Base-by-base conservation (phyloP, 805 yeast species). In the Metschnikowia amazonensis region DNA sequence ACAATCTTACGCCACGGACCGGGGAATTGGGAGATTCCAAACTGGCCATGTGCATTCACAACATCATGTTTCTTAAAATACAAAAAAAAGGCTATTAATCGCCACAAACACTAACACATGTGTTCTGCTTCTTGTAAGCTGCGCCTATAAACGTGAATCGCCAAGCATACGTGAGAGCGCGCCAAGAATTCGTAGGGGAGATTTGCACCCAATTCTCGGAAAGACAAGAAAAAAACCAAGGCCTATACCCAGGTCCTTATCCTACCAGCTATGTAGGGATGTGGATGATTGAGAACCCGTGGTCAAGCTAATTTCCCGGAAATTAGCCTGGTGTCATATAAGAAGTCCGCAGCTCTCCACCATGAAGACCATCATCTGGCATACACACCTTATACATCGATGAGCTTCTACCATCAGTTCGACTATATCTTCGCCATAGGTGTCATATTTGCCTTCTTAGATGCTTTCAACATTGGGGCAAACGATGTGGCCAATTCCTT, bases 401-500 rank as follows among this genome's bases (percentile, higher is more conserved):
- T 58, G 57, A 66, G 69, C 65, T 65, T 62, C 45, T 65, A 76
- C 50, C 77, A 72, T 46, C 79, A 81, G 56, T 84, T 80, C 58
- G 86, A 82, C 63, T 84, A 82, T 59, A 71, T 84, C 60, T 80
- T 84, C 59, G 90, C 88, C 14, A 74, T 82, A 49, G 79, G 79
- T 35, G 74, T 82, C 74, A 63, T 84, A 49, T 83, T 84, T 64
- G 89, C 88, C 48, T 82, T 81, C 70, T 69, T 84, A 54, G 89
- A 84, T 65, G 90, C 89, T 3, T 84, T 80, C 75, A 84, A 83
- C 62, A 84, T 83, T 55, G 90, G 90, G 42, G 92, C 90, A 25
- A 84, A 85, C 59, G 92, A 84, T 70, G 89, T 84, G 47, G 84
- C 90, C 13, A 84, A 85, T 70, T 84, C 92, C 1, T 84, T 82